Conservation (phyloP, 495 filamentous ascomycete genomes). For the Chaetomium cochliodes region DNA sequence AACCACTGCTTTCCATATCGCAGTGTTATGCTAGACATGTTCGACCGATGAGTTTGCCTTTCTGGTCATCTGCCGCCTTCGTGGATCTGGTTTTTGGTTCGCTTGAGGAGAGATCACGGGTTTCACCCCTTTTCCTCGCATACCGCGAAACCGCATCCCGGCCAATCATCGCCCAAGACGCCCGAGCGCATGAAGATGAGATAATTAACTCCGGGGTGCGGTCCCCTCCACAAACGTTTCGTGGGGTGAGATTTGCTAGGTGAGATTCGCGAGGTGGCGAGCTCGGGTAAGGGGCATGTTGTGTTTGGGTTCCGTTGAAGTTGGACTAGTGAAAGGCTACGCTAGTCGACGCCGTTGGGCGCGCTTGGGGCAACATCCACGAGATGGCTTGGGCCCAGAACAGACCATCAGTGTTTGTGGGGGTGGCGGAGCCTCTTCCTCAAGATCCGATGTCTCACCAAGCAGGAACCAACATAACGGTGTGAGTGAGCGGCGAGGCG, state of each 20-base stretch:
- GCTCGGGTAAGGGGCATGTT: neutral
- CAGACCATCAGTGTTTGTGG: constrained; percentile 8
- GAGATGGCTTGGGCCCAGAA: constrained; percentile 9
- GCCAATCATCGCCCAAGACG: constrained; percentile 25
- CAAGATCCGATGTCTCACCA: neutral
- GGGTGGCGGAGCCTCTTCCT: constrained; percentile 21
- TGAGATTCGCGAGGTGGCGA: neutral
- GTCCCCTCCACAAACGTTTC: neutral
- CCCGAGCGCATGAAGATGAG: constrained; percentile 8
- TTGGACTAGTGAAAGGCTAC: neutral
- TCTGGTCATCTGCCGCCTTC: too few relatives aligned
- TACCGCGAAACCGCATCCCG: constrained; percentile 3
- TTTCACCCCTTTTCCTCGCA: constrained; percentile 29
- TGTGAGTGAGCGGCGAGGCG: neutral
- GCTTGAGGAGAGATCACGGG: constrained; percentile 3
- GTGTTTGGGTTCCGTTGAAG: too few relatives aligned
- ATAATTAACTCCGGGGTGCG: neutral
- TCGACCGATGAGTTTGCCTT: too few relatives aligned
- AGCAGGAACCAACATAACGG: constrained; percentile 7
- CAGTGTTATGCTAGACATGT: too few relatives aligned
- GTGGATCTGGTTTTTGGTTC: neutral
- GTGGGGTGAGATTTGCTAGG: neutral
- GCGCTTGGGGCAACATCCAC: neutral
- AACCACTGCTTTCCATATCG: neutral
- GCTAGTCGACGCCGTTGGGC: neutral